phyloP scores from a whole-genome alignment of 129 eudicot genomes.

The Ambrosia artemisiifolia region DNA sequence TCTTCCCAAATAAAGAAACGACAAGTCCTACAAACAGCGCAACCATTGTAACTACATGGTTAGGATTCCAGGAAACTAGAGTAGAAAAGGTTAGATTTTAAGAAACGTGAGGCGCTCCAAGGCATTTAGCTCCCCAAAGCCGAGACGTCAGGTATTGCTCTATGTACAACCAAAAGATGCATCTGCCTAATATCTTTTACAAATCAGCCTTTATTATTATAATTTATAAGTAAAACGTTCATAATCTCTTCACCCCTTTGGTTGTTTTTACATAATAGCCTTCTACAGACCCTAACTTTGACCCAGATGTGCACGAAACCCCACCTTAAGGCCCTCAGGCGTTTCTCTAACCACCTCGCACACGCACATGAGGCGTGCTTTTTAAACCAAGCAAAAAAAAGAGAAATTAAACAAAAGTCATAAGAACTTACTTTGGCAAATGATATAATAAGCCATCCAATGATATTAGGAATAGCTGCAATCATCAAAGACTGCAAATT shows the following conservation, averaged over 20 bases:
- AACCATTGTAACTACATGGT: not conserved
- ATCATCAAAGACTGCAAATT: slow-evolving; percentile 42
- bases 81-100: too few species aligned
- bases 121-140: too few species aligned
- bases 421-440: slow-evolving; percentile 37
- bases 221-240: slow-evolving; percentile 25
- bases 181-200: too few species aligned
- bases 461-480: slow-evolving; percentile 44
- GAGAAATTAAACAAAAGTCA: not conserved
- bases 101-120: too few species aligned
- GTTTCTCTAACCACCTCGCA: too few species aligned
- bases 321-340: too few species aligned
- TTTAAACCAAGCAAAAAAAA: not conserved
- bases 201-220: too few species aligned
- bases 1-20: slow-evolving; percentile 97
- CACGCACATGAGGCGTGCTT: too few species aligned
- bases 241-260: slow-evolving; percentile 16
- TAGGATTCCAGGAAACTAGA: slow-evolving; percentile 2
- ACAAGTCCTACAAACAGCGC: slow-evolving; percentile 49
- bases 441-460: slow-evolving; percentile 42
- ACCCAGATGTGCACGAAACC: too few species aligned
- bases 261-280: not conserved
- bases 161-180: too few species aligned
- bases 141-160: too few species aligned
- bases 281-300: too few species aligned